Evolutionary conservation across 768 basidiomycete species (phyloP), one percentile per base, ranked within the genome.

Genomic region (Lactarius akahatsu): DNA sequence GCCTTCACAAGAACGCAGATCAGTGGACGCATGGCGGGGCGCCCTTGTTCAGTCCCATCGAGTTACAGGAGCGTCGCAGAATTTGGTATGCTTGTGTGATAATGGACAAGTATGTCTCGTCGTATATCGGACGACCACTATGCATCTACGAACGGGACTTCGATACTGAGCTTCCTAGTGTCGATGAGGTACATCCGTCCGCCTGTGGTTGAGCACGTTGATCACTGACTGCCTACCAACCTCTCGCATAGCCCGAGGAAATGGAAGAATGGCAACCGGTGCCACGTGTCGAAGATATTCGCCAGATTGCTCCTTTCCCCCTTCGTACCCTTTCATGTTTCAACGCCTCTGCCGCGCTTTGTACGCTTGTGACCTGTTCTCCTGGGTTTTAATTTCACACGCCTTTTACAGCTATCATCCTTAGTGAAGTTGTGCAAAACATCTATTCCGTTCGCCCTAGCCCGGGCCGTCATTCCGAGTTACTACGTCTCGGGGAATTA

Each of bases 11-110:
- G 41, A 83, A 82, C 69, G 89, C 92, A 36, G 91, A 93, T 72
- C 85, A 86, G 34, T 94, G 92, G 91, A 83, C 74, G 63, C 84
- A 80, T 18, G 80, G 86, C 62, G 86, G 86, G 0, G 71, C 72
- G 40, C 74, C 69, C 57, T 71, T 92, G 52, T 92, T 92, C 72
- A 80, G 79, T 1, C 76, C 78, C 61, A 79, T 80, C 74, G 88
- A 90, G 76, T 77, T 91, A 66, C 85, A 88, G 70, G 87, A 89
- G 74, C 80, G 91, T 68, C 81, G 86, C 69, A 77, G 89, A 57
- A 86, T 91, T 30, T 92, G 91, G 91, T 90, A 85, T 78, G 86
- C 84, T 34, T 92, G 91, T 74, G 83, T 91, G 41, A 77, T 90
- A 43, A 84, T 92, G 82, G 90, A 92, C 74, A 86, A 87, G 71